Conservation (phyloP, 371 early-diverging fungal genomes). For the Rhizopus arrhizus region DNA sequence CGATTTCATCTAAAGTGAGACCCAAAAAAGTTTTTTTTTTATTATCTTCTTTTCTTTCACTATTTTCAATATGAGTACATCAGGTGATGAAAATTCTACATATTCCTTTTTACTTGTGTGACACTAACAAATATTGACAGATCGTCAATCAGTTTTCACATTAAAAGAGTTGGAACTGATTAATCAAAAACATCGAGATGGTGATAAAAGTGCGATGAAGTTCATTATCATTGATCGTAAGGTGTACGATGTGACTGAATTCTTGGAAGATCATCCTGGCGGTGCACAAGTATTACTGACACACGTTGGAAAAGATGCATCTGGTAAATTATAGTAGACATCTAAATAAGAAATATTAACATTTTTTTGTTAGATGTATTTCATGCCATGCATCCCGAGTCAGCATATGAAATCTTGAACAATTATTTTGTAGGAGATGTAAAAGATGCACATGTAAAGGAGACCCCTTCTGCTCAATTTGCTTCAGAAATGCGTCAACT, state of each 20-base stretch:
- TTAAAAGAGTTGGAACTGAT: slow-evolving; percentile 41
- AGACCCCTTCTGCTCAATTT: slow-evolving; percentile 35
- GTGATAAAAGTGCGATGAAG: slow-evolving; percentile 50
- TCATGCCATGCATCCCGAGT: slow-evolving; percentile 80
- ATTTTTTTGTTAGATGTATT: slow-evolving; percentile 67
- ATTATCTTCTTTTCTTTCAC: too few relatives aligned
- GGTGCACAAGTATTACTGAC: slow-evolving; percentile 70
- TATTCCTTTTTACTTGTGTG: slow-evolving; percentile 1
- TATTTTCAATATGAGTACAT: neutral
- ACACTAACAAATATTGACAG: slow-evolving; percentile 11
- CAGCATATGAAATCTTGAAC: slow-evolving; percentile 73
- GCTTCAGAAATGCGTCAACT: slow-evolving; percentile 69
- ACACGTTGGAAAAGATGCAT: slow-evolving; percentile 83
- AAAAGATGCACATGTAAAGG: slow-evolving; percentile 31
- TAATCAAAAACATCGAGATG: slow-evolving; percentile 46
- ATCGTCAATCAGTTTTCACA: slow-evolving; percentile 29
- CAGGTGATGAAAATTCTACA: slow-evolving; percentile 5
- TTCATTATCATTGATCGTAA: slow-evolving; percentile 80
- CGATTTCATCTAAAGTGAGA: too few relatives aligned
- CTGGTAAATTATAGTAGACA: slow-evolving; percentile 46
- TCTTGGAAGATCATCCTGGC: slow-evolving; percentile 85
- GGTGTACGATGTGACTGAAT: slow-evolving; percentile 87
- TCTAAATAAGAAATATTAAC: neutral
- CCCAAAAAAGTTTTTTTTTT: too few relatives aligned
- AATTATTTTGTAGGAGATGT: slow-evolving; percentile 84